phyloP scores from a whole-genome alignment of 2,329 filamentous ascomycete species.

The Akanthomyces dipterigenus region DNA sequence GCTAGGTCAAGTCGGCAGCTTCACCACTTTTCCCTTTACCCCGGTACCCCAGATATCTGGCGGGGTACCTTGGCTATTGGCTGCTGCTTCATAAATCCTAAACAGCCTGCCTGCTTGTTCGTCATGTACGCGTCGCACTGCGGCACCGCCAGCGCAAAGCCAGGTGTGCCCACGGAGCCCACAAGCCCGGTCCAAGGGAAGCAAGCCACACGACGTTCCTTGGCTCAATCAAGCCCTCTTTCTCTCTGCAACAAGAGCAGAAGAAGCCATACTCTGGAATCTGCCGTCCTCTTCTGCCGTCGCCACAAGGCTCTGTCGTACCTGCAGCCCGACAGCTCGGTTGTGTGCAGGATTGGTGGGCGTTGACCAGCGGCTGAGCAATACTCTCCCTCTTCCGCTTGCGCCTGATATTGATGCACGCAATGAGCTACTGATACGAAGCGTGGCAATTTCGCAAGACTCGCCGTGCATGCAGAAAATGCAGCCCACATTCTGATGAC shows the following conservation, averaged over 20 bases:
- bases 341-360: not conserved
- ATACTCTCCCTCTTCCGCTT: not conserved
- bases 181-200: constrained; percentile 1
- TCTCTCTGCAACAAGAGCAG: not conserved
- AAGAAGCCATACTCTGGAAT: not conserved
- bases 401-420: constrained; percentile 14
- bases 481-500: not conserved
- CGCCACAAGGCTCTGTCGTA: not conserved
- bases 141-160: too few species aligned
- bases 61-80: too few species aligned
- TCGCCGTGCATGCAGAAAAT: not conserved
- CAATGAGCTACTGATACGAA: constrained; percentile 1
- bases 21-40: not conserved
- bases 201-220: not conserved
- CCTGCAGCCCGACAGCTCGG: not conserved
- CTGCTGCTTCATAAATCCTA: too few species aligned
- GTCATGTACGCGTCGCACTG: too few species aligned
- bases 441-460: not conserved
- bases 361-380: not conserved
- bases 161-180: not conserved
- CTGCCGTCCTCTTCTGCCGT: not conserved
- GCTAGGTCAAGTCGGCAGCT: not conserved
- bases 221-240: not conserved
- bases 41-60: constrained; percentile 1
- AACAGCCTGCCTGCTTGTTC: too few species aligned